Conservation (phyloP, 176 grass and related monocot species). For the Calamus simplicifolius region DNA sequence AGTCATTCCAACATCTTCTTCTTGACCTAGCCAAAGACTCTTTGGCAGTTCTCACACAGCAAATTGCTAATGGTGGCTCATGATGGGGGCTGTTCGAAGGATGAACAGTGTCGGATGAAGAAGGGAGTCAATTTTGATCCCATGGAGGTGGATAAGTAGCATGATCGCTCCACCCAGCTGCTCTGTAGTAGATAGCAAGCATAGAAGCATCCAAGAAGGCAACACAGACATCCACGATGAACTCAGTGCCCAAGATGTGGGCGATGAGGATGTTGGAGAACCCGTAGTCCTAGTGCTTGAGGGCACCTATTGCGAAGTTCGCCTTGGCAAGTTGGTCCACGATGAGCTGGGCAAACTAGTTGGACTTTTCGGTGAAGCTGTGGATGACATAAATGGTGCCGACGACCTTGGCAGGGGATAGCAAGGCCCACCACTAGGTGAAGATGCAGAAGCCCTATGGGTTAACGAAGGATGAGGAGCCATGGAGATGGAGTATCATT, state of each 20-base stretch:
- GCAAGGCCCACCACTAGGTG: conserved; percentile 64
- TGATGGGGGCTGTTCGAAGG: too few relatives aligned
- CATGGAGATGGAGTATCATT: conserved; percentile 51
- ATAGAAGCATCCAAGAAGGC: conserved; percentile 63
- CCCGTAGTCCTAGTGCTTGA: conserved; percentile 83
- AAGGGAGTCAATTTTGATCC: not conserved
- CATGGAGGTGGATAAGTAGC: conserved; percentile 54
- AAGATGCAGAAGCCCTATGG: conserved; percentile 48
- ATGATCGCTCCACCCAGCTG: conserved; percentile 73
- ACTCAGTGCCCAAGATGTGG: conserved; percentile 57
- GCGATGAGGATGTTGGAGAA: conserved; percentile 52
- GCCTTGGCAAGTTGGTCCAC: conserved; percentile 57
- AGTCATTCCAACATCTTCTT: too few relatives aligned
- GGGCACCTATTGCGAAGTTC: conserved; percentile 59
- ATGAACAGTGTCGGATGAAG: too few relatives aligned
- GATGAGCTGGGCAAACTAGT: conserved; percentile 54
- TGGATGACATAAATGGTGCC: conserved; percentile 53
- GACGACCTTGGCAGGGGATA: conserved; percentile 17
- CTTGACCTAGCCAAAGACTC: too few relatives aligned
- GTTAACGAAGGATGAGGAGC: conserved; percentile 64
- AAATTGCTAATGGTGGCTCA: too few relatives aligned
- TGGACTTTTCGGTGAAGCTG: conserved; percentile 69
- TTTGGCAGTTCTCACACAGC: too few relatives aligned
- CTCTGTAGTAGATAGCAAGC: conserved; percentile 43
- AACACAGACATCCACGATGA: conserved; percentile 66